Percentiles rank a stretch among this genome's conserved stretches.
Evolutionary conservation across 805 yeast genomes (phyloP).

Genomic region (Barnettozyma sp.): DNA sequence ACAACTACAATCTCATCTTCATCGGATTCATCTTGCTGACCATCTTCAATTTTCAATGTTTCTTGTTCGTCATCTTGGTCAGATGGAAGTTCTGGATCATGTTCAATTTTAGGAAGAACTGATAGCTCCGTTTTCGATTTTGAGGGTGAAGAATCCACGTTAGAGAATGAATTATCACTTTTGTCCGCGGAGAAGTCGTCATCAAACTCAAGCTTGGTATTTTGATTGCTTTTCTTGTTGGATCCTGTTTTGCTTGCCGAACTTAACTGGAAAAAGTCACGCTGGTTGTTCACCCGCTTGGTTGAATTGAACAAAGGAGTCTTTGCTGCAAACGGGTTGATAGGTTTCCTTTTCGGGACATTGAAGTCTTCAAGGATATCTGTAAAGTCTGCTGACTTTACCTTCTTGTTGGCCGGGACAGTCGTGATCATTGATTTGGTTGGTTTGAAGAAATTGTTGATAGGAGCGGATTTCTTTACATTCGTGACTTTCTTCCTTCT

Average conservation of each 20-base stretch:
- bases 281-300: conserved; percentile 22
- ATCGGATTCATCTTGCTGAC: conserved; percentile 35
- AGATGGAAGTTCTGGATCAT: not conserved
- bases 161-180: conserved; percentile 22
- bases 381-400: conserved; percentile 51
- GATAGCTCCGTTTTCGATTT: conserved; percentile 22
- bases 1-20: conserved; percentile 55
- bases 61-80: conserved; percentile 3
- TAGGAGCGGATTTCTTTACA: conserved; percentile 34
- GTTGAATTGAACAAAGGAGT: conserved; percentile 23
- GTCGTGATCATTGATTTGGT: conserved; percentile 23
- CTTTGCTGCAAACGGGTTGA: conserved; percentile 15
- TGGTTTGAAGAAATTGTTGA: conserved; percentile 48
- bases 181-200: conserved; percentile 25
- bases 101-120: conserved; percentile 5
- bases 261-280: conserved; percentile 14
- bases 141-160: conserved; percentile 34
- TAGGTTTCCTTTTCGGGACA: conserved; percentile 16
- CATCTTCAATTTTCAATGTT: conserved; percentile 34
- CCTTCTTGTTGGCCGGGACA: conserved; percentile 28
- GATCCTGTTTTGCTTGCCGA: conserved; percentile 26
- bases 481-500: conserved; percentile 15
- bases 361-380: conserved; percentile 47
- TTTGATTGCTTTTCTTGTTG: conserved; percentile 19
- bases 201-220: conserved; percentile 14